These are phyloP conservation scores for Dissoconium aciculare DNA, from an alignment of 2,329 filamentous ascomycete genomes.

Conservation along the genomic window DNA sequence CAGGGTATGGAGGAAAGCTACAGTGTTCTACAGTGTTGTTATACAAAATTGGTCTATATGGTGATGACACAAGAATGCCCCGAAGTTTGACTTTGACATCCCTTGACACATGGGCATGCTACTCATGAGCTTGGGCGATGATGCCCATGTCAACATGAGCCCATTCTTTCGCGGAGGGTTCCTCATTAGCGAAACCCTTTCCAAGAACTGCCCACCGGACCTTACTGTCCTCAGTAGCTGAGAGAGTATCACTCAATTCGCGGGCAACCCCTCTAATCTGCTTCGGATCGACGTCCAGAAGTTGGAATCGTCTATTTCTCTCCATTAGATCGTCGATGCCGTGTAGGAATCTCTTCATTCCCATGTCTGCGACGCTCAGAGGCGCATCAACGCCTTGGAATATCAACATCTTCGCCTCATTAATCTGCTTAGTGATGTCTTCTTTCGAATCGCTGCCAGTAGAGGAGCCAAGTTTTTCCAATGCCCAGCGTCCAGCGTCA, in stretches of 20 bases:
- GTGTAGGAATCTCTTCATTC: conserved; percentile 69
- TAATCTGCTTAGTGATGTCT: conserved; percentile 74
- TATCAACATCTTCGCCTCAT: conserved; percentile 89
- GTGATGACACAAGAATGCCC: too few species aligned
- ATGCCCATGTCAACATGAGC: neutral
- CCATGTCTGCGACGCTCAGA: conserved; percentile 71
- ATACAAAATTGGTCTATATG: too few species aligned
- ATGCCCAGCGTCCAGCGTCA: conserved; percentile 68
- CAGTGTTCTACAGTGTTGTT: too few species aligned
- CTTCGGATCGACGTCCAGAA: conserved; percentile 70
- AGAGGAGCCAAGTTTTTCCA: conserved; percentile 42
- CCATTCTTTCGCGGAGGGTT: neutral
- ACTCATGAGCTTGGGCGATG: too few species aligned
- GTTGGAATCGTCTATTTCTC: conserved; percentile 63
- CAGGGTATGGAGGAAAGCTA: too few species aligned
- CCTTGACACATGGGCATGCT: too few species aligned
- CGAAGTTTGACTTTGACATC: too few species aligned
- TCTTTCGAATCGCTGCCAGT: conserved; percentile 25
- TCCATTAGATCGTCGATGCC: conserved; percentile 82
- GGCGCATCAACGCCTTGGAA: conserved; percentile 90
- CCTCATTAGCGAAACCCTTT: conserved; percentile 1
- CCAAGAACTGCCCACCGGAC: neutral
- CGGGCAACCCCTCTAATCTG: conserved; percentile 73
- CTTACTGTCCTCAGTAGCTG: neutral
- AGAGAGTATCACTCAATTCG: conserved; percentile 46